A percentile compares a stretch with the other conserved stretches of the same genome.
Evolutionary conservation across 2,329 filamentous ascomycete genomes (phyloP).

Genomic region (Penicillium griseofulvum): DNA sequence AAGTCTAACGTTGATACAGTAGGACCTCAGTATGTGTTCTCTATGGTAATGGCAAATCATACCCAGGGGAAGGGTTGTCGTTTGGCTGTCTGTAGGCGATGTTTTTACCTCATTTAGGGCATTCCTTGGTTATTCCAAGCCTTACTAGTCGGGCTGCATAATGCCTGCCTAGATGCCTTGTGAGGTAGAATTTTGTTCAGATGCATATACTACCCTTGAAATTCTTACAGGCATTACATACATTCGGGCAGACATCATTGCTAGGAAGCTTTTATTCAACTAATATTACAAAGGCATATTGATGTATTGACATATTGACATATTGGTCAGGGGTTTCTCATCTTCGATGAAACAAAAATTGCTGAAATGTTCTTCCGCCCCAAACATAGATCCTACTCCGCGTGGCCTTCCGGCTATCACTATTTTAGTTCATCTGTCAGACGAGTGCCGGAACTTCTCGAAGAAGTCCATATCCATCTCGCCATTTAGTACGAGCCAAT

Average conservation of each 20-base stretch:
- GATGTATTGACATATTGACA: too few relatives aligned
- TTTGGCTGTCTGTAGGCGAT: background rate
- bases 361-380: background rate
- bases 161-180: too few relatives aligned
- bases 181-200: background rate
- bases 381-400: background rate
- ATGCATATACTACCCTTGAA: too few relatives aligned
- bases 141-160: background rate
- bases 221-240: too few relatives aligned
- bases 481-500: background rate
- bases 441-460: background rate
- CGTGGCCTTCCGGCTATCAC: background rate
- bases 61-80: background rate
- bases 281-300: background rate
- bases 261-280: background rate
- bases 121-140: background rate
- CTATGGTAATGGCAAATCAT: background rate
- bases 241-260: background rate
- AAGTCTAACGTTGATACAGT: background rate
- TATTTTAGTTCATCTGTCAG: background rate
- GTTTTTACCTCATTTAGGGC: background rate
- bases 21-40: background rate
- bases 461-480: background rate
- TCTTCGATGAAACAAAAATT: background rate
- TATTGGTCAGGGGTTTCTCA: background rate